Evolutionary conservation across 2,329 filamentous ascomycete genomes (phyloP), one percentile per base, ranked within the genome.

Genomic region (Paracoccidioides brasiliensis): DNA sequence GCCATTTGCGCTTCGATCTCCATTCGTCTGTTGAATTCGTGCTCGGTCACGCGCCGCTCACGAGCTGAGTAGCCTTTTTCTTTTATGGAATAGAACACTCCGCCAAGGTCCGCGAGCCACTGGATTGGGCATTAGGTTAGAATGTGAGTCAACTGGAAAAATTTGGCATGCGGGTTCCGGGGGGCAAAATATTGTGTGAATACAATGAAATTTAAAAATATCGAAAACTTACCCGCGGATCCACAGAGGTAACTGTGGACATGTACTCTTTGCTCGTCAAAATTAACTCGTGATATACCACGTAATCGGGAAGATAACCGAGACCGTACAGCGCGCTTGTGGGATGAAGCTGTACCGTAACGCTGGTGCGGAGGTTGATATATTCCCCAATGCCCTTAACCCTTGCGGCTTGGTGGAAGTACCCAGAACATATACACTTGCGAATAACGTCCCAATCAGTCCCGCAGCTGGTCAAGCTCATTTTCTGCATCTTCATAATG

Each of bases 211-310:
- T 22, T 43, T 55, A 30, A 45, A 42, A 22, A 22, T 22, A 22
- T 22, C 35, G 43, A 53, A 45, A 44, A 67, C 72, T 70, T 70
- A 74, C 72, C 68, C 94, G 89, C 53, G 93, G 91, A 69, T 98
- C 93, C 1, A 98, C 93, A 0, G 89, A 83, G 4, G 93, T 98
- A 8, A 98, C 93, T 4, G 89, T 95, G 3, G 88, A 94, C 83
- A 98, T 96, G 75, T 97, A 98, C 69, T 97, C 93, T 68, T 95
- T 96, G 56, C 85, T 88, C 0, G 93, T 98, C 58, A 98, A 81
- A 64, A 98, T 95, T 57, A 98, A 81, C 71, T 98, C 93, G 76
- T 98, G 93, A 72, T 98, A 98, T 44, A 98, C 84, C 53, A 98
- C 89, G 66, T 97, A 97, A 68, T 98, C 93, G 1, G 94, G 93